Percentiles rank a stretch among this genome's conserved stretches.
phyloP scores from a whole-genome alignment of 2,329 filamentous ascomycete genomes.

The Paecilomyces dactylethromorphus region DNA sequence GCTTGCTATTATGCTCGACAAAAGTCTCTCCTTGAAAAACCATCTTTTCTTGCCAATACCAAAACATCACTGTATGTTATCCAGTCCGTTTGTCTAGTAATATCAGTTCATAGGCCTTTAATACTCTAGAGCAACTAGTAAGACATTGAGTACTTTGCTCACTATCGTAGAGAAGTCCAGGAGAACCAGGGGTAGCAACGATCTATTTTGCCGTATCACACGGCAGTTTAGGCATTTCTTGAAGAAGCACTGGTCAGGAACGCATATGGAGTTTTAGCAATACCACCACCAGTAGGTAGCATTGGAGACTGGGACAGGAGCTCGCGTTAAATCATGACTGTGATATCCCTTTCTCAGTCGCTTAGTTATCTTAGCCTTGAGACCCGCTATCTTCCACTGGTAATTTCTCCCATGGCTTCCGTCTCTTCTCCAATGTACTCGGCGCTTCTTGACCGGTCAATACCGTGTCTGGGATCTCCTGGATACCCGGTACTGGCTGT shows the following conservation, averaged over 20 bases:
- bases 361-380: background rate
- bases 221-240: background rate
- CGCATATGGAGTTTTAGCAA: background rate
- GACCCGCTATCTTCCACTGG: background rate
- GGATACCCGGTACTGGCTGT: constrained; percentile 78
- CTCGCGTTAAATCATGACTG: background rate
- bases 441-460: constrained; percentile 61
- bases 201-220: background rate
- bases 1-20: background rate
- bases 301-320: background rate
- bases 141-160: background rate
- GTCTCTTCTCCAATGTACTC: constrained; percentile 46
- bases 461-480: constrained; percentile 75
- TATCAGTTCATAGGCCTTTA: background rate
- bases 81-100: background rate
- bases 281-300: background rate
- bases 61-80: background rate
- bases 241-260: background rate
- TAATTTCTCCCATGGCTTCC: constrained; percentile 75
- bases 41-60: background rate
- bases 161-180: background rate
- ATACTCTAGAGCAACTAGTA: background rate
- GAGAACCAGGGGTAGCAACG: background rate
- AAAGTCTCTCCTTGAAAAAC: background rate
- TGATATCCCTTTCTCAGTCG: background rate